Conservation (phyloP, 116 monocot species). For the Thalassia testudinum region DNA sequence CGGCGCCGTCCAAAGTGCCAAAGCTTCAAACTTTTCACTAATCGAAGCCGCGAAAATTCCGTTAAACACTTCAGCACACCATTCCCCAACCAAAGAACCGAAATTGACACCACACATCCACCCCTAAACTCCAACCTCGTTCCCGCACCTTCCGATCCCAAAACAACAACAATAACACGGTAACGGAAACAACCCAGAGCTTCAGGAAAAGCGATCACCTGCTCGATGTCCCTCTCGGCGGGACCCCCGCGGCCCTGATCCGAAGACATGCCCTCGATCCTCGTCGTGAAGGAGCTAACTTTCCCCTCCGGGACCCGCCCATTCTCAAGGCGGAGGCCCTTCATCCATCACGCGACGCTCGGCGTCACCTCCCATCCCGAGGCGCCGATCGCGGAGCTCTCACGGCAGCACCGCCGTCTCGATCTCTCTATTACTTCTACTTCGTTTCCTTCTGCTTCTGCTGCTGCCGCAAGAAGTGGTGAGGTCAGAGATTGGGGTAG, state of each 20-base stretch:
- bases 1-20: constrained; percentile 1
- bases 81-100: too few species aligned
- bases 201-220: constrained; percentile 4
- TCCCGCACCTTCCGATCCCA: too few species aligned
- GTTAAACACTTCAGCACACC: not conserved
- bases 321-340: not conserved
- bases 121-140: too few species aligned
- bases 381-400: not conserved
- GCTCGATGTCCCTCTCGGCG: constrained; percentile 8
- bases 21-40: not conserved
- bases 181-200: too few species aligned
- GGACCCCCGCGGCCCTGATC: constrained; percentile 3
- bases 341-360: not conserved
- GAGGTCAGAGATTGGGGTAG: too few species aligned
- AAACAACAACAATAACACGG: too few species aligned
- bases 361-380: not conserved
- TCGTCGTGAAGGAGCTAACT: not conserved
- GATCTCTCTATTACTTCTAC: too few species aligned
- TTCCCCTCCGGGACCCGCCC: constrained; percentile 1
- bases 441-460: too few species aligned
- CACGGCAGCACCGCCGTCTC: too few species aligned
- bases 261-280: not conserved
- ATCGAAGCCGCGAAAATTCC: not conserved
- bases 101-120: too few species aligned
- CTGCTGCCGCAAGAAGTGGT: too few species aligned